Evolutionary conservation across 1,139 yeast species (phyloP), one percentile per base, ranked within the genome.

Genomic region (Candida sp.): DNA sequence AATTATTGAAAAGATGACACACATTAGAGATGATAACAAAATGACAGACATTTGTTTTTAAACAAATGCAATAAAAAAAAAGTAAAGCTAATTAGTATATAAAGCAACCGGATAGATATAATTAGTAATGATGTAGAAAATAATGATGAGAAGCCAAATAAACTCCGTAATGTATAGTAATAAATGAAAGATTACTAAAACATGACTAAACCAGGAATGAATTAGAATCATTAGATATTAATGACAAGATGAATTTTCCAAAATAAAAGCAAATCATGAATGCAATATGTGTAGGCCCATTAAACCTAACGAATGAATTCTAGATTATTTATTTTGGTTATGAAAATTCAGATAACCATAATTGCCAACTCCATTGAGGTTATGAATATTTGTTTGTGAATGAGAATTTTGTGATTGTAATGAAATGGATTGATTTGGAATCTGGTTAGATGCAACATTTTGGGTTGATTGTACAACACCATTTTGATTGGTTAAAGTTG

Each of bases 271-370:
- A 15, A 15, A 15, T 15, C 19, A 15, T 15, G 19, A 15, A 15
- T 15, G 19, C 19, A 15, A 15, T 15, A 15, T 15, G 19, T 3
- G 19, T 3, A 15, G 19, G 19, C 3, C 19, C 19, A 15, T 15
- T 15, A 15, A 15, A 15, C 19, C 19, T 15, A 15, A 15, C 19
- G 19, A 15, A 15, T 15, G 2, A 3, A 15, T 15, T 15, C 19
- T 15, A 15, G 30, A 11, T 15, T 12, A 34, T 36, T 21, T 15
- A 22, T 36, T 36, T 22, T 27, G 12, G 21, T 56, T 56, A 44
- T 64, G 68, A 48, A 60, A 66, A 47, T 56, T 64, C 63, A 62
- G 66, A 52, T 66, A 67, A 12, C 73, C 73, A 49, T 67, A 67
- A 49, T 65, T 66, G 12, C 71, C 71, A 33, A 64, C 64, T 21